Evolutionary conservation across 345 rosid species (phyloP).

Genomic region (Barbarea vulgaris): DNA sequence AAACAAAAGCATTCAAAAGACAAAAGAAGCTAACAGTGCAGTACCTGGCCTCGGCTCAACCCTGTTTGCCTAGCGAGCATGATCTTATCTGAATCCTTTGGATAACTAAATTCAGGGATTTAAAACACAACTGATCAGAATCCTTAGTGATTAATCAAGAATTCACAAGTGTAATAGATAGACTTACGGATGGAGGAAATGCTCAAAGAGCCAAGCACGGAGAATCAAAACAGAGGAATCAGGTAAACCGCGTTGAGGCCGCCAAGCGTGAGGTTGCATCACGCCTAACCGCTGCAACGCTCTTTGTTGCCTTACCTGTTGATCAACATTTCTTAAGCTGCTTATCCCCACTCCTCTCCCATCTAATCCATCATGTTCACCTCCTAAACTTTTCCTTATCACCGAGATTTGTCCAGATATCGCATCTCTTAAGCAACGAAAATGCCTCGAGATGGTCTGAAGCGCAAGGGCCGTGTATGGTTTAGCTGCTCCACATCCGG

Average conservation of each 20-base stretch:
- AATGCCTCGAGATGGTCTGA: constrained; percentile 93
- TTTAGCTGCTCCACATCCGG: constrained; percentile 87
- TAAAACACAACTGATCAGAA: neutral
- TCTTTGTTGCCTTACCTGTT: constrained; percentile 90
- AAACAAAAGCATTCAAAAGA: neutral
- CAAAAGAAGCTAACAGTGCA: neutral
- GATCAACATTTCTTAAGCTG: constrained; percentile 87
- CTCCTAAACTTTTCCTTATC: constrained; percentile 70
- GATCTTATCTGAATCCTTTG: constrained; percentile 97
- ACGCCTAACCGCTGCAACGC: constrained; percentile 91
- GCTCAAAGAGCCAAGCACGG: constrained; percentile 99
- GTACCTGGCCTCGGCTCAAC: constrained; percentile 96
- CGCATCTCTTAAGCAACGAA: constrained; percentile 88
- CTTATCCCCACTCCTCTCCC: constrained; percentile 75
- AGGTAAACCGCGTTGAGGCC: constrained; percentile 96
- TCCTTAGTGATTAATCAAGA: neutral
- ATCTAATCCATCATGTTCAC: constrained; percentile 70
- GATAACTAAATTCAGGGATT: constrained; percentile 55
- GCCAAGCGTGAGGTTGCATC: constrained; percentile 87
- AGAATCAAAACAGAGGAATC: constrained; percentile 89
- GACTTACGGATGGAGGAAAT: constrained; percentile 96
- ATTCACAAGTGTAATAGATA: neutral
- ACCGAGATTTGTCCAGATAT: constrained; percentile 70
- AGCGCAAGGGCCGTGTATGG: constrained; percentile 90
- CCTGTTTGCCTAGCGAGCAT: constrained; percentile 99